Evolutionary conservation across 805 yeast genomes (phyloP).

Genomic region (Cyberlindnera maclurae): DNA sequence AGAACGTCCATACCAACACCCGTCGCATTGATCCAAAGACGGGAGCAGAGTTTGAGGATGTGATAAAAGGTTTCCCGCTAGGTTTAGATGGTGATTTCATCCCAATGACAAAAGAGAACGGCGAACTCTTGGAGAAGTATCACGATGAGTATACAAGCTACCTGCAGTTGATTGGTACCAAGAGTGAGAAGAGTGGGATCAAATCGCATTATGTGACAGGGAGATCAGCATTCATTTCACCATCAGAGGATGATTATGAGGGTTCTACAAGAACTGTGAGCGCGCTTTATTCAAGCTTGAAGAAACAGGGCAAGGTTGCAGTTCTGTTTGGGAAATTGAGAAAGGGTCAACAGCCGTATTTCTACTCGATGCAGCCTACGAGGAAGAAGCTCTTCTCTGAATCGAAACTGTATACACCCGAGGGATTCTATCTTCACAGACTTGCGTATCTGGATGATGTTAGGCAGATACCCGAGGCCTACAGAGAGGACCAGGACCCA

Average conservation of each 20-base stretch:
- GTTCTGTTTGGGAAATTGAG: slow-evolving; percentile 67
- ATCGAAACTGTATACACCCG: slow-evolving; percentile 19
- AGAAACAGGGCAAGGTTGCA: slow-evolving; percentile 46
- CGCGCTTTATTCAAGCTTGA: slow-evolving; percentile 56
- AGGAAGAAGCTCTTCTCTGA: slow-evolving; percentile 3
- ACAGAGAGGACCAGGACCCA: slow-evolving; percentile 6
- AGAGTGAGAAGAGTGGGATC: slow-evolving; percentile 35
- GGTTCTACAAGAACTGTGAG: slow-evolving; percentile 66
- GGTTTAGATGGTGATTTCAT: slow-evolving; percentile 37
- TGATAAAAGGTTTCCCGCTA: slow-evolving; percentile 33
- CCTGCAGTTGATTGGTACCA: slow-evolving; percentile 63
- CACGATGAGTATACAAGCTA: slow-evolving; percentile 36
- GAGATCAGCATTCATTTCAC: slow-evolving; percentile 58
- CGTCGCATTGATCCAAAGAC: slow-evolving; percentile 32
- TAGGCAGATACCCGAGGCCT: slow-evolving; percentile 49
- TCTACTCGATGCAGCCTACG: slow-evolving; percentile 58
- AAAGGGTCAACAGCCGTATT: slow-evolving; percentile 43
- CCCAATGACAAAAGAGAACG: slow-evolving; percentile 31
- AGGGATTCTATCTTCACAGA: slow-evolving; percentile 64
- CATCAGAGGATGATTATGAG: slow-evolving; percentile 49
- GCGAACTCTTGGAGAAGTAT: slow-evolving; percentile 27
- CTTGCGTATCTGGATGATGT: slow-evolving; percentile 75
- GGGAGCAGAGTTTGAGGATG: slow-evolving; percentile 35
- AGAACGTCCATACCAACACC: slow-evolving; percentile 44
- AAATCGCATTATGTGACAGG: slow-evolving; percentile 45